Conservation (phyloP, 1,139 yeast genomes). For the Yamadazyma diospyri region DNA sequence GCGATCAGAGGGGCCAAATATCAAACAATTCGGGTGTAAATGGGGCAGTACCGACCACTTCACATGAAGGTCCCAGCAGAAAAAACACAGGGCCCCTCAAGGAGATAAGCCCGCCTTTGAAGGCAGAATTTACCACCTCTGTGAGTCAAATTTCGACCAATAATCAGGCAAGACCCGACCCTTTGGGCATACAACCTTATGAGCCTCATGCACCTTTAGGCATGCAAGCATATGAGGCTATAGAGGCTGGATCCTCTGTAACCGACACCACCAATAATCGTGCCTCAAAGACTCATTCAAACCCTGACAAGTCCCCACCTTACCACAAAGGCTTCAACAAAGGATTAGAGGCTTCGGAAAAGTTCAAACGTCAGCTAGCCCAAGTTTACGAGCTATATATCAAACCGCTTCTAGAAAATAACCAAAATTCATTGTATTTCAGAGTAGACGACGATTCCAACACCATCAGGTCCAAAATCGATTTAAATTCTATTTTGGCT, state of each 20-base stretch:
- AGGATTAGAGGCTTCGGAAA: slow-evolving; percentile 30
- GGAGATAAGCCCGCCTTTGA: slow-evolving; percentile 1
- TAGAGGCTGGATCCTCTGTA: background rate
- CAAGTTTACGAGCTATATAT: slow-evolving; percentile 12
- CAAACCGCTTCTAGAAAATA: slow-evolving; percentile 13
- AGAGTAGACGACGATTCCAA: slow-evolving; percentile 33
- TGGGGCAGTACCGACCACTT: background rate
- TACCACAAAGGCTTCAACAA: slow-evolving; percentile 34
- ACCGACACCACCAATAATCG: slow-evolving; percentile 6
- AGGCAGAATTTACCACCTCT: slow-evolving; percentile 1
- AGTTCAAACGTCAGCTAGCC: slow-evolving; percentile 21
- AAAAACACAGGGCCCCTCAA: too few relatives aligned
- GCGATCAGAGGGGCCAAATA: too few relatives aligned
- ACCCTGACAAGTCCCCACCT: slow-evolving; percentile 16
- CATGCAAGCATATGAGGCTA: slow-evolving; percentile 4
- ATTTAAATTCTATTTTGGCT: slow-evolving; percentile 31
- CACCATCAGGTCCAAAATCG: slow-evolving; percentile 30
- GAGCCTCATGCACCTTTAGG: slow-evolving; percentile 4
- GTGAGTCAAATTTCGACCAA: background rate
- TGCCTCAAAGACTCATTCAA: too few relatives aligned
- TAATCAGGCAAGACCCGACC: background rate
- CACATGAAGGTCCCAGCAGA: background rate
- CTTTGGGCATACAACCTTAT: slow-evolving; percentile 3
- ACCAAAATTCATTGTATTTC: background rate
- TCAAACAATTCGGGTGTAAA: background rate